A percentile compares a stretch with the other conserved stretches of the same genome.
These are phyloP conservation scores for Priceomyces fermenticarens DNA, from an alignment of 805 yeast genomes.

Conservation along the genomic window DNA sequence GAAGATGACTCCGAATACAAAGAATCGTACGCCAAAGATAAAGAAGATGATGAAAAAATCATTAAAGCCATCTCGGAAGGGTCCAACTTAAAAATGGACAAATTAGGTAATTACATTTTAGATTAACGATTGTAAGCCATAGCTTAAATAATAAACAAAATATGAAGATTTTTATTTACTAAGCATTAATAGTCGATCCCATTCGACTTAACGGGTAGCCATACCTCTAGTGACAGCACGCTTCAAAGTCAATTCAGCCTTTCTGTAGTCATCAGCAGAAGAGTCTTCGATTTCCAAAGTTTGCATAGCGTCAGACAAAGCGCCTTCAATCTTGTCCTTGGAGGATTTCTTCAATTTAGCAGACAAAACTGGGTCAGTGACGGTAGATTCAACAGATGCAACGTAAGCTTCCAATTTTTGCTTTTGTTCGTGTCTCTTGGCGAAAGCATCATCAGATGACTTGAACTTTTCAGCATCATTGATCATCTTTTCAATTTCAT, in stretches of 20 bases:
- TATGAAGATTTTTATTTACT: slow-evolving; percentile 11
- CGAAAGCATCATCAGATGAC: slow-evolving; percentile 98
- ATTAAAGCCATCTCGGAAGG: slow-evolving; percentile 69
- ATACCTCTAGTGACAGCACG: slow-evolving; percentile 99
- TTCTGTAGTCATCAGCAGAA: slow-evolving; percentile 95
- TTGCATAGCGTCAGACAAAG: slow-evolving; percentile 96
- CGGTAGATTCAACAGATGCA: slow-evolving; percentile 89
- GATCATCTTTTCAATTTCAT: slow-evolving; percentile 49
- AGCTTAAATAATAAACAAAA: slow-evolving; percentile 10
- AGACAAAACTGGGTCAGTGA: slow-evolving; percentile 97
- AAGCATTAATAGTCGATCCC: slow-evolving; percentile 9
- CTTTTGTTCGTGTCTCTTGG: slow-evolving; percentile 99
- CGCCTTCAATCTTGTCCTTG: slow-evolving; percentile 95
- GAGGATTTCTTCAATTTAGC: slow-evolving; percentile 97
- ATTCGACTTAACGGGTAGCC: slow-evolving; percentile 80
- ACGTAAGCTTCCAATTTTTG: slow-evolving; percentile 99
- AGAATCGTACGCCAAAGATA: slow-evolving; percentile 35
- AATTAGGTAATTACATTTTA: slow-evolving; percentile 74
- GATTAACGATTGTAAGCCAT: slow-evolving; percentile 30
- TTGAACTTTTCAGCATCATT: slow-evolving; percentile 64
- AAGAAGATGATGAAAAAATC: slow-evolving; percentile 50
- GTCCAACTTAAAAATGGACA: slow-evolving; percentile 72
- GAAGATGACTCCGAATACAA: slow-evolving; percentile 30
- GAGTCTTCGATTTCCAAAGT: slow-evolving; percentile 97
- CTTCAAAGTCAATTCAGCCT: slow-evolving; percentile 98